Percentiles rank a stretch among this genome's conserved stretches.
Conservation (phyloP, 2,329 filamentous ascomycete species). For the Fusarium mexicanum region DNA sequence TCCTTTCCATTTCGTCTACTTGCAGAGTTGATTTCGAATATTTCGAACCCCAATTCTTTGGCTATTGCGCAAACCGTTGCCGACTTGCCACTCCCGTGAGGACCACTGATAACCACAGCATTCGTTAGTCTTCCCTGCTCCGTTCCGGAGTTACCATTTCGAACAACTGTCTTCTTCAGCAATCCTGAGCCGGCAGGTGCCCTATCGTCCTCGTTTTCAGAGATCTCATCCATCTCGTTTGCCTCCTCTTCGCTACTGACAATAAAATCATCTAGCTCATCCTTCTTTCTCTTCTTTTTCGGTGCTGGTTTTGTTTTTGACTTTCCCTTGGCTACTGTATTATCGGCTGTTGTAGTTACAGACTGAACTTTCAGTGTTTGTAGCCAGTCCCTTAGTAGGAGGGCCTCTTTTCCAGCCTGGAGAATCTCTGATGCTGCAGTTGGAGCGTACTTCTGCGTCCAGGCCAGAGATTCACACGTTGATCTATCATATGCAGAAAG, state of each 20-base stretch:
- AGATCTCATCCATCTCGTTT: slow-evolving; percentile 74
- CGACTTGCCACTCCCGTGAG: slow-evolving; percentile 91
- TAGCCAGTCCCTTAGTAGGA: slow-evolving; percentile 83
- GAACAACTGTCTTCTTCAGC: slow-evolving; percentile 64
- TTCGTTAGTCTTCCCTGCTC: slow-evolving; percentile 69
- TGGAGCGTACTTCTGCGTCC: slow-evolving; percentile 89
- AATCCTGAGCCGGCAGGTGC: slow-evolving; percentile 50
- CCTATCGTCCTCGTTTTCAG: slow-evolving; percentile 66
- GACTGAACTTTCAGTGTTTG: slow-evolving; percentile 77
- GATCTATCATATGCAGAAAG: slow-evolving; percentile 85
- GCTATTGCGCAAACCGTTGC: slow-evolving; percentile 92
- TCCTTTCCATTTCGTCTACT: slow-evolving; percentile 88
- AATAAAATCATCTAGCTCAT: slow-evolving; percentile 83
- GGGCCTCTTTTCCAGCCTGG: slow-evolving; percentile 75
- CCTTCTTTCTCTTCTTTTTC: slow-evolving; percentile 75
- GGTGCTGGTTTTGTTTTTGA: slow-evolving; percentile 42
- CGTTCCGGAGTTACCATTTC: slow-evolving; percentile 53
- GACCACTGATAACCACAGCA: slow-evolving; percentile 87
- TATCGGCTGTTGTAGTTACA: slow-evolving; percentile 70
- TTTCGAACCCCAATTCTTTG: slow-evolving; percentile 89
- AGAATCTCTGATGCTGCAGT: slow-evolving; percentile 74
- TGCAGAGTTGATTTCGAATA: slow-evolving; percentile 93
- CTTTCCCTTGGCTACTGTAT: slow-evolving; percentile 41
- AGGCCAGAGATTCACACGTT: slow-evolving; percentile 76
- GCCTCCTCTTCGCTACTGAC: slow-evolving; percentile 81